Percentiles rank a stretch among this genome's conserved stretches.
phyloP scores from a whole-genome alignment of 176 grass and related monocot genomes.

The Oryza longistaminata region DNA sequence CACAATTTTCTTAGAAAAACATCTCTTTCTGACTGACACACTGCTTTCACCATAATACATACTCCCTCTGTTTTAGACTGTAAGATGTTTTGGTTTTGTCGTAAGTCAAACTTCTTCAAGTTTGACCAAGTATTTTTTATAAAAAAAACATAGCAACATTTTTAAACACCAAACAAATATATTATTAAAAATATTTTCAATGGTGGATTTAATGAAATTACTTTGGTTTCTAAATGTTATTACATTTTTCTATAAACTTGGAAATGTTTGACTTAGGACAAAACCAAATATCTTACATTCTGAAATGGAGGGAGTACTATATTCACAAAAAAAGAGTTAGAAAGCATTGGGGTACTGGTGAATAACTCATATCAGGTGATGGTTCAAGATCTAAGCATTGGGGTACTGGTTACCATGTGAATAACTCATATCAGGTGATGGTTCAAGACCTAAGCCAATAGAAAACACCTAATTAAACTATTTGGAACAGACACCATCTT shows the following conservation, averaged over 20 bases:
- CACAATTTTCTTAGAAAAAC: background rate
- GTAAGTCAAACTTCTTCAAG: no score
- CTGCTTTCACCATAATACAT: background rate
- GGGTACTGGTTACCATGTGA: background rate
- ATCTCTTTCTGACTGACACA: background rate
- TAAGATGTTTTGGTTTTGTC: no score
- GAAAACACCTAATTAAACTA: background rate
- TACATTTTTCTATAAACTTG: no score
- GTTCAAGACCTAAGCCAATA: background rate
- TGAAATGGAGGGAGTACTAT: background rate
- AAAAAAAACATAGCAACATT: no score
- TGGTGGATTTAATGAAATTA: no score
- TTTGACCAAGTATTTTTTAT: no score
- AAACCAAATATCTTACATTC: no score
- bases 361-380: background rate
- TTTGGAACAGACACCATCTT: background rate
- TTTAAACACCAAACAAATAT: no score
- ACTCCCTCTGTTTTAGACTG: no score
- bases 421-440: background rate
- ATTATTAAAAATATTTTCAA: no score
- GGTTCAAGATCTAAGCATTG: background rate
- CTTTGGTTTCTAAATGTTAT: no score
- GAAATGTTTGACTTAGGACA: no score
- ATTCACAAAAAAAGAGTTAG: background rate
- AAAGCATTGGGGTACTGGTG: background rate